phyloP scores from a whole-genome alignment of 805 yeast species.

The Myxozyma neotropica region DNA sequence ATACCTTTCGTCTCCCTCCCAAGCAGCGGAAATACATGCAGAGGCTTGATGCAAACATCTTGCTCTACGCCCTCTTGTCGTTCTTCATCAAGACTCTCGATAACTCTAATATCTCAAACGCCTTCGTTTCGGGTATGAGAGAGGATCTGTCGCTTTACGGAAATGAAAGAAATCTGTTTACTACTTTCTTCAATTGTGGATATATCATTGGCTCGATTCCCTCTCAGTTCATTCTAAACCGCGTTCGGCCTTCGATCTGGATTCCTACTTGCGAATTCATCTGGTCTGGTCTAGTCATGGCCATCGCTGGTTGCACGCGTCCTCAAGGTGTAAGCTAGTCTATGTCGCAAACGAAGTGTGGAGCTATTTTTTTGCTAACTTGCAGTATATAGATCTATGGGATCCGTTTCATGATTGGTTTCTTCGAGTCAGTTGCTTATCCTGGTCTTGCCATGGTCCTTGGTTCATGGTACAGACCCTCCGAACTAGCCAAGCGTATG shows the following conservation, averaged over 20 bases:
- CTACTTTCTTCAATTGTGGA: conserved; percentile 40
- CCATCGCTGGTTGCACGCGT: conserved; percentile 43
- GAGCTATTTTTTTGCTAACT: background rate
- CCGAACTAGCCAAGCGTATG: conserved; percentile 62
- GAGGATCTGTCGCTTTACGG: conserved; percentile 47
- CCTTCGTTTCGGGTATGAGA: conserved; percentile 67
- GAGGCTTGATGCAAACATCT: conserved; percentile 28
- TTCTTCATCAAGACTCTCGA: conserved; percentile 60
- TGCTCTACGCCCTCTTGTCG: conserved; percentile 35
- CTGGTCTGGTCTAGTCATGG: conserved; percentile 50
- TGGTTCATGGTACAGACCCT: conserved; percentile 55
- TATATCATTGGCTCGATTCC: conserved; percentile 52
- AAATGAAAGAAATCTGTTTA: conserved; percentile 29
- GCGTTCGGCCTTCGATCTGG: conserved; percentile 37
- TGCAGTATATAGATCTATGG: conserved; percentile 36
- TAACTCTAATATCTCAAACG: conserved; percentile 60
- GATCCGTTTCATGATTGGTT: conserved; percentile 28
- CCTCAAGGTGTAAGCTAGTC: conserved; percentile 42
- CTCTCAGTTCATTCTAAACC: conserved; percentile 45
- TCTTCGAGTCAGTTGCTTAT: conserved; percentile 60
- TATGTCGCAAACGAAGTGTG: too few species aligned
- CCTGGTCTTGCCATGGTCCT: conserved; percentile 49
- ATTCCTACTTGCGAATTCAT: conserved; percentile 31
- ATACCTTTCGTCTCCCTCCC: conserved; percentile 27
- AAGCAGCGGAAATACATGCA: conserved; percentile 26